These are phyloP conservation scores for Penicillium psychrosexuale DNA, from an alignment of 2,329 filamentous ascomycete genomes.

Conservation along the genomic window DNA sequence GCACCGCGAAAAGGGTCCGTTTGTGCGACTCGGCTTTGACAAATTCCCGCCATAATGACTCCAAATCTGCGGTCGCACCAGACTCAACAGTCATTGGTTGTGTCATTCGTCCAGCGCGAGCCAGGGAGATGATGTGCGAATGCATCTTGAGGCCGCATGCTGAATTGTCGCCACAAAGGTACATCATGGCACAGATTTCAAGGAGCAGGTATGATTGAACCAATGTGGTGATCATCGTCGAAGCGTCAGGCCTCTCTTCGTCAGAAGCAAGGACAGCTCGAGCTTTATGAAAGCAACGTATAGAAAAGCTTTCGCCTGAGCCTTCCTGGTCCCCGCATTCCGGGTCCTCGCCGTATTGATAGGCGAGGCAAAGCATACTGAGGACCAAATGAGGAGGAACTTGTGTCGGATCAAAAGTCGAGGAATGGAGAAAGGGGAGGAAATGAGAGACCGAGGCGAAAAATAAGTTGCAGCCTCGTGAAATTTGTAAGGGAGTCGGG, in stretches of 20 bases:
- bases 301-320: constrained; percentile 31
- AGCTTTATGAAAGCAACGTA: constrained; percentile 34
- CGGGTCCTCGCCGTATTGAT: constrained; percentile 41
- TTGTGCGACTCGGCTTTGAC: constrained; percentile 41
- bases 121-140: constrained; percentile 41
- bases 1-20: constrained; percentile 43
- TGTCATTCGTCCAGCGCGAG: constrained; percentile 36
- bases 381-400: constrained; percentile 29
- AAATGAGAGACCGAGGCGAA: constrained; percentile 39
- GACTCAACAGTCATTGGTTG: constrained; percentile 26
- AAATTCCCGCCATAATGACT: constrained; percentile 42
- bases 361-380: constrained; percentile 40
- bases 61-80: constrained; percentile 31
- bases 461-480: constrained; percentile 35
- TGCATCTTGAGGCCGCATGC: constrained; percentile 41
- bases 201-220: constrained; percentile 43
- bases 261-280: constrained; percentile 25
- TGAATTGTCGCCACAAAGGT: constrained; percentile 39
- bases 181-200: constrained; percentile 46
- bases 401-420: constrained; percentile 34
- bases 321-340: constrained; percentile 26
- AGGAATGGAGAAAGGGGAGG: constrained; percentile 39
- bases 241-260: constrained; percentile 15
- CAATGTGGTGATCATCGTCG: constrained; percentile 23
- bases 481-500: constrained; percentile 32